Conservation (phyloP, 768 basidiomycete species). For the Suillus lakei region DNA sequence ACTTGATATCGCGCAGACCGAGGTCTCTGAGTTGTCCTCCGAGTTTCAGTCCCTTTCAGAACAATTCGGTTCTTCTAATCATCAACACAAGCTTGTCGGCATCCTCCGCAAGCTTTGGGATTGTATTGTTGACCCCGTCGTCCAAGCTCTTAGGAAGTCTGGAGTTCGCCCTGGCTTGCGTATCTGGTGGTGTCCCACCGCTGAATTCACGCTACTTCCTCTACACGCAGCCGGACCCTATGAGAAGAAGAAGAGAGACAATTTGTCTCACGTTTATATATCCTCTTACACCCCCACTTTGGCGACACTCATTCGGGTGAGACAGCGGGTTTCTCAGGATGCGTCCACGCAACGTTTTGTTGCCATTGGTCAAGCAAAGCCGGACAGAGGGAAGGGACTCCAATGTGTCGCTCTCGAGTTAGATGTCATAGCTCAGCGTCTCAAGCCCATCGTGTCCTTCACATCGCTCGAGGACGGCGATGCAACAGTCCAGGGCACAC, state of each 20-base stretch:
- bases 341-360: not conserved
- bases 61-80: not conserved
- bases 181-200: slow-evolving; percentile 40
- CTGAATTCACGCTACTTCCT: slow-evolving; percentile 33
- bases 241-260: slow-evolving; percentile 12
- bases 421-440: slow-evolving; percentile 5
- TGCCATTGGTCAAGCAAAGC: slow-evolving; percentile 25
- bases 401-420: slow-evolving; percentile 20
- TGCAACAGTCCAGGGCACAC: slow-evolving; percentile 18
- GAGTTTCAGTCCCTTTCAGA: not conserved
- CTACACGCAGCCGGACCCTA: slow-evolving; percentile 39
- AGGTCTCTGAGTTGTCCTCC: not conserved
- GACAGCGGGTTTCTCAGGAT: slow-evolving; percentile 2
- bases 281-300: slow-evolving; percentile 41
- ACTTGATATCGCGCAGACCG: not conserved
- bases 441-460: slow-evolving; percentile 16
- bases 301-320: slow-evolving; percentile 29
- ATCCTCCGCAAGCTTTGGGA: slow-evolving; percentile 32
- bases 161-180: slow-evolving; percentile 19
- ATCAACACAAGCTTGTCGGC: not conserved
- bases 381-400: slow-evolving; percentile 11
- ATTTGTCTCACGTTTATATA: slow-evolving; percentile 25
- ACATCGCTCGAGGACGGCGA: slow-evolving; percentile 14
- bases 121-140: slow-evolving; percentile 26
- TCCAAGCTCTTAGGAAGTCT: slow-evolving; percentile 13